A percentile compares a stretch with the other conserved stretches of the same genome.
Evolutionary conservation across 257 asterid genomes (phyloP).

Genomic region (Verbena officinalis): DNA sequence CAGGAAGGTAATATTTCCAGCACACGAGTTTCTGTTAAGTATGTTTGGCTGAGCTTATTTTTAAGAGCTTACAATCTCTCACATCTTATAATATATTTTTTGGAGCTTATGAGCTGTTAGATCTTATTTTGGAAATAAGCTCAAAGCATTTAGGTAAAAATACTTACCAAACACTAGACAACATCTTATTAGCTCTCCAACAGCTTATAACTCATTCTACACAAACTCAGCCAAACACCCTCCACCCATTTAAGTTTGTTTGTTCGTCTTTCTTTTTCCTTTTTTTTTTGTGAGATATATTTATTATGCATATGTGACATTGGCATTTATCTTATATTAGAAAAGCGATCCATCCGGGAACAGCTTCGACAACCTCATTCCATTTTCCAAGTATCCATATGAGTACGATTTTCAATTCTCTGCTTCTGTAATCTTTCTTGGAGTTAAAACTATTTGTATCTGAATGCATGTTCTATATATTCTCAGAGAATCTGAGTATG

Average conservation of each 20-base stretch:
- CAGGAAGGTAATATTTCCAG: constrained; percentile 85
- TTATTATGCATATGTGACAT: constrained; percentile 1
- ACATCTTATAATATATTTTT: too few species aligned
- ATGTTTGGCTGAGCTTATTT: too few species aligned
- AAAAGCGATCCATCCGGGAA: constrained; percentile 67
- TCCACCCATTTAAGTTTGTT: too few species aligned
- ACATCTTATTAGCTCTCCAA: too few species aligned
- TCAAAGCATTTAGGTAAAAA: too few species aligned
- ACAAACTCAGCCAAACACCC: too few species aligned
- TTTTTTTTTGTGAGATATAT: not conserved
- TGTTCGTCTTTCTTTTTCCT: not conserved
- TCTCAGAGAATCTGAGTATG: constrained; percentile 69
- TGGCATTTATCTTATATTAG: constrained; percentile 37
- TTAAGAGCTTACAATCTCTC: too few species aligned
- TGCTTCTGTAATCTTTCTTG: constrained; percentile 15
- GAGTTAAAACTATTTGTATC: constrained; percentile 10
- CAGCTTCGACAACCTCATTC: constrained; percentile 79
- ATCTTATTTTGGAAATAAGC: too few species aligned
- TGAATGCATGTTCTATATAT: constrained; percentile 12
- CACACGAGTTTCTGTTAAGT: too few species aligned
- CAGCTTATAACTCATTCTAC: too few species aligned
- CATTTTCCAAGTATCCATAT: constrained; percentile 76
- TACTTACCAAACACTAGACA: too few species aligned
- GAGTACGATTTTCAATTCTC: constrained; percentile 54
- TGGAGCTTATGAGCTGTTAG: too few species aligned